Conservation (phyloP, 345 rosid species). For the Orychophragmus violaceus region DNA sequence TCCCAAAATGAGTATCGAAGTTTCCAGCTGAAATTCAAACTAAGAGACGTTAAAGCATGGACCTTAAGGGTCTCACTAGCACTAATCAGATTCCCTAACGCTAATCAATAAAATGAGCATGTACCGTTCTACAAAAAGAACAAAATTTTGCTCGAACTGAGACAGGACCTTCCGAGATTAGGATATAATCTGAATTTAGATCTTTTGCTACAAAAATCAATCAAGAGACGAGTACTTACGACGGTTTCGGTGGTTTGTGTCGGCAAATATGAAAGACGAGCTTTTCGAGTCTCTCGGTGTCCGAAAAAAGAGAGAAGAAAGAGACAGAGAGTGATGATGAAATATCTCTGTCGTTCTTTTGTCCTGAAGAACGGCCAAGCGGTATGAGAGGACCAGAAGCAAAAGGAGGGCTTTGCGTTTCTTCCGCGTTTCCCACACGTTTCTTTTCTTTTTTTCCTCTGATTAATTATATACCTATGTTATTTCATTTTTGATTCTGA, state of each 20-base stretch:
- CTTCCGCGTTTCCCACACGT: constrained; percentile 23
- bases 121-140: background rate
- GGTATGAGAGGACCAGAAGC: constrained; percentile 17
- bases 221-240: constrained; percentile 18
- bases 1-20: background rate
- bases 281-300: background rate
- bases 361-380: constrained; percentile 19
- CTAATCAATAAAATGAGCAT: constrained; percentile 1
- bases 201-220: background rate
- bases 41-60: constrained; percentile 13
- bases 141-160: constrained; percentile 16
- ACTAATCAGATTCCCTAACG: background rate
- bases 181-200: background rate
- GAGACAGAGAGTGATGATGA: background rate
- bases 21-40: constrained; percentile 5
- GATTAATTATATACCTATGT: too few relatives aligned
- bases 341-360: background rate
- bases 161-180: background rate
- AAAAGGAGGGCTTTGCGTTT: constrained; percentile 17
- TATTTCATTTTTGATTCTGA: too few relatives aligned
- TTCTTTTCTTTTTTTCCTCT: background rate
- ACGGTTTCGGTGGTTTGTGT: constrained; percentile 2
- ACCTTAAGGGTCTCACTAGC: constrained; percentile 5
- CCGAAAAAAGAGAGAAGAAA: constrained; percentile 4
- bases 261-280: background rate